Evolutionary conservation across 768 basidiomycete genomes (phyloP), one percentile per base, ranked within the genome.

Genomic region (Mrakia blollopis): DNA sequence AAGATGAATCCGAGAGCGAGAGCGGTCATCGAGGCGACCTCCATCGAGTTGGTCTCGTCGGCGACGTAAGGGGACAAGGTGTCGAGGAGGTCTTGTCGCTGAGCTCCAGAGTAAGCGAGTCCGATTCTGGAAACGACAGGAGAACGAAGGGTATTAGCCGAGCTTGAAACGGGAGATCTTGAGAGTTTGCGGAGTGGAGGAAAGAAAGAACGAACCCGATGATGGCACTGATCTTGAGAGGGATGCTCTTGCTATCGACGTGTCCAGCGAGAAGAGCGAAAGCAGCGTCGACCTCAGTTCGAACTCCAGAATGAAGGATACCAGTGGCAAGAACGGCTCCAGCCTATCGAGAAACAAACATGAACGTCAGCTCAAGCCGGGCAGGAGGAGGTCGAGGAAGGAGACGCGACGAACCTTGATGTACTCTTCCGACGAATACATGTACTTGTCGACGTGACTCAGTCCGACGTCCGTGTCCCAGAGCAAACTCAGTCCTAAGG

Each of bases 401-500:
- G 16, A 18, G 39, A 50, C 21, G 23, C 30, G 37, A 78, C 79
- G 57, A 78, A 88, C 91, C 86, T 98, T 98, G 87, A 98, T 98
- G 83, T 94, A 87, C 83, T 99, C 97, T 80, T 99, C 97, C 1
- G 92, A 85, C 0, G 93, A 94, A 82, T 98, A 98, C 32, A 95
- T 93, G 85, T 98, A 98, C 84, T 93, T 97, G 86, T 99, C 97
- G 80, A 98, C 91, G 79, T 96, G 93, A 81, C 89, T 91, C 57
- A 98, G 87, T 80, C 97, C 97, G 75, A 92, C 88, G 76, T 98
- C 97, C 13, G 92, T 92, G 82, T 98, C 94, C 97, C 97, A 99
- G 1, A 99, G 86, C 79, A 98, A 86, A 85, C 91, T 91, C 61
- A 98, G 86, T 28, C 97, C 97, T 73, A 99, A 87, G 74, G 93